Evolutionary conservation across 2,329 filamentous ascomycete genomes (phyloP), one percentile per base, ranked within the genome.

Genomic region (Fonsecaea erecta): DNA sequence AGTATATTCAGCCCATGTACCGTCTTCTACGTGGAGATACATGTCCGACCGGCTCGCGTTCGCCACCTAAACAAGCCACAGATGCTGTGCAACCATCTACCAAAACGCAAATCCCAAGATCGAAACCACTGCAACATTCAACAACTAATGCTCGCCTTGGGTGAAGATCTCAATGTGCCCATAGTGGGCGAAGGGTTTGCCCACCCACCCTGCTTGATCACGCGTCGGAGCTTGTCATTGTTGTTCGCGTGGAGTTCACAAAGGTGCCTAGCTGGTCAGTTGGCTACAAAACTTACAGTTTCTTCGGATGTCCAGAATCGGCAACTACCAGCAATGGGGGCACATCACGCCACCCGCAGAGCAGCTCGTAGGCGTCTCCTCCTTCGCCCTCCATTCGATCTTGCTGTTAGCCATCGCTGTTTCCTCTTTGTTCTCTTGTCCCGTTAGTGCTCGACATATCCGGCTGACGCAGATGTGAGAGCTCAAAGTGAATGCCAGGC

Each of bases 81-180:
- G 43, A 48, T 11, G 18, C 43, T 48, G 43, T 48, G 43, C 12
- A 18, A 48, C 43, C 37, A n/a, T 18, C 28, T 30, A 8, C n/a
- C n/a, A 30, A 30, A 30, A 30, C 8, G 28, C 28, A 5, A 6
- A 1, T 18, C 3, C 18, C 37, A n/a, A 43, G 54, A 57, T 30
- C 35, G 21, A 32, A 43, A 30, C 7, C 26, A 7, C 24, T 37
- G 9, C 57, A 40, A 52, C n/a, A 60, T 35, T 30, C 43, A 35
- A 30, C 24, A 37, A n/a, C n/a, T n/a, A n/a, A 1, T 34, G 46
- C 16, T 9, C 40, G 26, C 26, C 7, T 34, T 16, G 30, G 26
- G 57, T 37, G 43, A 35, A 60, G 43, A 37, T 52, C 57, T 37
- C 43, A 40, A 60, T 12, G 11, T 7, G n/a, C 1, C 57, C 30